Evolutionary conservation across 2,329 filamentous ascomycete genomes (phyloP).

Genomic region (Macroventuria anomochaeta): DNA sequence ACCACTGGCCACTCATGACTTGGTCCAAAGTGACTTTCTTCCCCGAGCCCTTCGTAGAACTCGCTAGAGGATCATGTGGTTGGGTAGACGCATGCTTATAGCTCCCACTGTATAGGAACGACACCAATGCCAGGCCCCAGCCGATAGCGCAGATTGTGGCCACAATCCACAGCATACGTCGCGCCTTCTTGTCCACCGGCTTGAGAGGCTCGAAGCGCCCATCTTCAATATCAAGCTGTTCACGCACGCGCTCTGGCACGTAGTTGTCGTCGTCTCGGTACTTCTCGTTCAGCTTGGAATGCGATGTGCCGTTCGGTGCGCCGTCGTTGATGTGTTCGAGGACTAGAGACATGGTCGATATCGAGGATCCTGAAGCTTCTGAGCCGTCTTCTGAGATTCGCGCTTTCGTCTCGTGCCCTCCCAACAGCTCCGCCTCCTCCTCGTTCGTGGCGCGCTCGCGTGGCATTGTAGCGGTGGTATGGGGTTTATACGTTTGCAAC

Average conservation of each 20-base stretch:
- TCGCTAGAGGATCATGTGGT: constrained; percentile 72
- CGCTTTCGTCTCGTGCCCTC: constrained; percentile 39
- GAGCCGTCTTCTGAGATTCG: constrained; percentile 46
- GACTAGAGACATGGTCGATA: constrained; percentile 83
- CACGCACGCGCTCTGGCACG: constrained; percentile 56
- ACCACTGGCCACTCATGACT: constrained; percentile 71
- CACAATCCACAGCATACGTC: constrained; percentile 67
- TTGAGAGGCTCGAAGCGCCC: constrained; percentile 54
- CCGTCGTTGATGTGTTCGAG: constrained; percentile 76
- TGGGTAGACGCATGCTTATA: constrained; percentile 70
- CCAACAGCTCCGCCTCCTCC: constrained; percentile 56
- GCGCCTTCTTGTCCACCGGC: constrained; percentile 70
- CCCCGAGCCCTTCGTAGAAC: constrained; percentile 65
- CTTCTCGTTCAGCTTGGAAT: constrained; percentile 40
- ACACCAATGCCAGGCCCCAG: constrained; percentile 72
- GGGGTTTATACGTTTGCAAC: not conserved
- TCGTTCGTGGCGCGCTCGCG: constrained; percentile 45
- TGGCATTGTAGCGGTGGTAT: constrained; percentile 37
- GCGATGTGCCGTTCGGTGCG: constrained; percentile 45
- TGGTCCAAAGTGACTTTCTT: constrained; percentile 77
- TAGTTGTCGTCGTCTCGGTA: constrained; percentile 51
- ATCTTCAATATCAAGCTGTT: constrained; percentile 58
- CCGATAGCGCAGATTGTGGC: constrained; percentile 66
- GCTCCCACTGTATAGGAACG: constrained; percentile 69
- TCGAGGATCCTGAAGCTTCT: constrained; percentile 70